Conservation (phyloP, 352 stramenopile species). For the Lagenidium giganteum region DNA sequence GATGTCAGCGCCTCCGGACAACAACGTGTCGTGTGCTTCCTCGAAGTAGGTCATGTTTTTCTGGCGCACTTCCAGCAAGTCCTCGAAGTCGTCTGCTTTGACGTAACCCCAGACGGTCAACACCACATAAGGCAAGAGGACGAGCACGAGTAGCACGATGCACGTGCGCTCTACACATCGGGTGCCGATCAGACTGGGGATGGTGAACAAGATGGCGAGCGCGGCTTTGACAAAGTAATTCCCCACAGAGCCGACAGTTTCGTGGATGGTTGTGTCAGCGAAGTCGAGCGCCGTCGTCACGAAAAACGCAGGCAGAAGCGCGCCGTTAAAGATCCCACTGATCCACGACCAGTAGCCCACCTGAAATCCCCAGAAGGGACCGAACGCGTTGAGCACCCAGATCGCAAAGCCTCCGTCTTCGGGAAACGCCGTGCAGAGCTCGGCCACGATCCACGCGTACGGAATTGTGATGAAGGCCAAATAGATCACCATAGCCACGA, state of each 20-base stretch:
- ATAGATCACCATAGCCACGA: conserved; percentile 75
- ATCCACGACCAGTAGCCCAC: conserved; percentile 72
- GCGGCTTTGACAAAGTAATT: conserved; percentile 16
- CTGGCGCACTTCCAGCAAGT: conserved; percentile 2
- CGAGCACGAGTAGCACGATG: conserved; percentile 2
- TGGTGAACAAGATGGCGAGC: conserved; percentile 11
- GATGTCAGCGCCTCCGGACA: conserved; percentile 15
- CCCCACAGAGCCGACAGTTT: too few species aligned
- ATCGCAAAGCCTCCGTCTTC: conserved; percentile 71
- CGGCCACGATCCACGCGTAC: conserved; percentile 81
- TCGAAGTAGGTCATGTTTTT: conserved; percentile 1
- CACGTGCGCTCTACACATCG: conserved; percentile 10
- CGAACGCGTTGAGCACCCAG: conserved; percentile 89
- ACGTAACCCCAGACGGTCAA: conserved; percentile 17
- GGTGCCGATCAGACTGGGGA: conserved; percentile 17
- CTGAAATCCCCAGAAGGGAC: conserved; percentile 68
- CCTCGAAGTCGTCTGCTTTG: neutral
- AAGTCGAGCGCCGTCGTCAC: too few species aligned
- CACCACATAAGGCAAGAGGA: conserved; percentile 12
- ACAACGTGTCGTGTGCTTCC: neutral
- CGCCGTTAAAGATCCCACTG: conserved; percentile 36
- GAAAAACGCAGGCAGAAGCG: conserved; percentile 47
- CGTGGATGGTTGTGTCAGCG: too few species aligned
- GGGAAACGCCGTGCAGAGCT: conserved; percentile 83
- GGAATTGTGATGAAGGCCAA: conserved; percentile 84